Conservation (phyloP, 1,284 basidiomycete genomes). For the Leucoagaricus sp. region DNA sequence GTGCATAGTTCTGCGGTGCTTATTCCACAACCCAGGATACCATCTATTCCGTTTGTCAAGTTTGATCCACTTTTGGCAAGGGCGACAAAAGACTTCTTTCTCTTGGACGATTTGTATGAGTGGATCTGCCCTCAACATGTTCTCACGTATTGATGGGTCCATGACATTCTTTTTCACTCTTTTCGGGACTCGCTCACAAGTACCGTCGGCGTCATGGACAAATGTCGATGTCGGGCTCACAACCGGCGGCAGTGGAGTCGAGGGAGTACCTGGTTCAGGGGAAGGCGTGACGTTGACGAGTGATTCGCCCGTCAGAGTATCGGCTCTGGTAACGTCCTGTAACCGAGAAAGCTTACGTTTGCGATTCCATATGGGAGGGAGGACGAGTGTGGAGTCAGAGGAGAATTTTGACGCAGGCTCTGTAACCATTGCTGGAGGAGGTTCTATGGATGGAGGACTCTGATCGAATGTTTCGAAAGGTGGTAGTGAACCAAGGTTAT, state of each 20-base stretch:
- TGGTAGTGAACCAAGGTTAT: too few relatives aligned
- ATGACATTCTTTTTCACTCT: conserved; percentile 12
- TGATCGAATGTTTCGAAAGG: too few relatives aligned
- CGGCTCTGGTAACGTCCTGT: background rate
- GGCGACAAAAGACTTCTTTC: conserved; percentile 13
- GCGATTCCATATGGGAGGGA: conserved; percentile 3
- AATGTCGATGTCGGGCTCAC: background rate
- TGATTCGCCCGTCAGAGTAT: too few relatives aligned
- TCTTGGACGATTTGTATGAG: conserved; percentile 1
- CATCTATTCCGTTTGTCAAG: conserved; percentile 14
- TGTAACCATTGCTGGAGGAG: too few relatives aligned
- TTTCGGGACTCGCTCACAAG: background rate
- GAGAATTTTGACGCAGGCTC: background rate
- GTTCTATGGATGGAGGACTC: too few relatives aligned
- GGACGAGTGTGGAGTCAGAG: background rate
- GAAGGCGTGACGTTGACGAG: too few relatives aligned
- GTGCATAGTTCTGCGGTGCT: conserved; percentile 12
- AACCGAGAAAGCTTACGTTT: conserved; percentile 4
- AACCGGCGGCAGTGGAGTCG: background rate
- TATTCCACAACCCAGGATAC: conserved; percentile 14
- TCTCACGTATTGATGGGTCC: conserved; percentile 3
- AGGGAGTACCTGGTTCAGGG: background rate
- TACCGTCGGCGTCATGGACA: background rate
- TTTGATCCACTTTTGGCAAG: conserved; percentile 20
- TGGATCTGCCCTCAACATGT: background rate